Percentiles rank a stretch among this genome's conserved stretches.
Conservation (phyloP, 164 flowering plant species). For the Paratinospora sagittata region DNA sequence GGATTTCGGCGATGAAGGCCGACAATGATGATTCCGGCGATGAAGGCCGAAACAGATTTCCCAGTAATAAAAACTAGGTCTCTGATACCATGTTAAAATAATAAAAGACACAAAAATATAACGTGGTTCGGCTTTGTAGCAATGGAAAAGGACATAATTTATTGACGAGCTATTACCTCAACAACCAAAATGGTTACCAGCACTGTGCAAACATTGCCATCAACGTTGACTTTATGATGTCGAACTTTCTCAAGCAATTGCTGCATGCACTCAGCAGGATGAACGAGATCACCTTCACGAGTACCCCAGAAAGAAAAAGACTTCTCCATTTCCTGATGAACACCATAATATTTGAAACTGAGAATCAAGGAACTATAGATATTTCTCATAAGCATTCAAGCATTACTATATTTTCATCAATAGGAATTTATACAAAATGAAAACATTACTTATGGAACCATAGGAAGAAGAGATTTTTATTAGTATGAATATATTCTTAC, state of each 20-base stretch:
- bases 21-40: too few species aligned
- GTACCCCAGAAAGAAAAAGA: conserved; percentile 52
- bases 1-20: too few species aligned
- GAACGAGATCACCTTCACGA: conserved; percentile 43
- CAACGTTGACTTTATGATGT: conserved; percentile 78
- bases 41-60: too few species aligned
- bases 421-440: background rate
- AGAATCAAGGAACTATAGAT: background rate
- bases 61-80: too few species aligned
- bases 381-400: background rate
- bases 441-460: too few species aligned
- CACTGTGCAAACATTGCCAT: conserved; percentile 87
- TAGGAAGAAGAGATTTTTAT: too few species aligned
- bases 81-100: too few species aligned
- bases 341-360: background rate
- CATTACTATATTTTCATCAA: background rate
- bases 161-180: conserved; percentile 45
- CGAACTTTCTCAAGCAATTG: conserved; percentile 89
- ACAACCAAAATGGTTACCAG: conserved; percentile 87
- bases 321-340: conserved; percentile 53
- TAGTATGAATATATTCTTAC: too few species aligned
- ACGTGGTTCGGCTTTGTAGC: too few species aligned
- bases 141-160: too few species aligned
- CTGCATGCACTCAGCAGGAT: conserved; percentile 88
- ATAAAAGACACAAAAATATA: too few species aligned